These are phyloP conservation scores for Tylopilus sp. DNA, from an alignment of 768 basidiomycete genomes.

Conservation along the genomic window DNA sequence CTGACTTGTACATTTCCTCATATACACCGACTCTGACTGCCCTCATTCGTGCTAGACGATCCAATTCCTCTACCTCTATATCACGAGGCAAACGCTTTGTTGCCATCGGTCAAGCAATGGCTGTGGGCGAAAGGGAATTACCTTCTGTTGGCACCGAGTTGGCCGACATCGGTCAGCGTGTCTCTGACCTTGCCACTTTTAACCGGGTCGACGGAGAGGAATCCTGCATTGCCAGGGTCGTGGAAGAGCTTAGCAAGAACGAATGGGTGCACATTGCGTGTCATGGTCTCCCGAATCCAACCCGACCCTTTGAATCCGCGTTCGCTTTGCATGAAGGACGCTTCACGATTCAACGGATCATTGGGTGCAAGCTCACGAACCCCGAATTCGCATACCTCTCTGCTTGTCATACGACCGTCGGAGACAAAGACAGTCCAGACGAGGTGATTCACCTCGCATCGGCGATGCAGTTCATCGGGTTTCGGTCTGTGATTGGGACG, in stretches of 20 bases:
- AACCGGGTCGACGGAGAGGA: too few relatives aligned
- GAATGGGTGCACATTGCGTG: conserved; percentile 35
- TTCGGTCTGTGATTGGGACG: neutral
- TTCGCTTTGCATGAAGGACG: neutral
- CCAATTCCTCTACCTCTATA: too few relatives aligned
- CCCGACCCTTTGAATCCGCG: neutral
- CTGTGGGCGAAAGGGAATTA: too few relatives aligned
- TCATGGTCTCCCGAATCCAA: neutral
- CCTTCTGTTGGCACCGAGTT: too few relatives aligned
- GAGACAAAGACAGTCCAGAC: neutral
- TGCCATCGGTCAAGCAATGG: too few relatives aligned
- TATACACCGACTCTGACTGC: too few relatives aligned
- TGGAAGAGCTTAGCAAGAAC: neutral
- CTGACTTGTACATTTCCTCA: too few relatives aligned
- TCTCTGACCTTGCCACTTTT: too few relatives aligned
- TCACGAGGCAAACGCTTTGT: too few relatives aligned
- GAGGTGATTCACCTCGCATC: neutral
- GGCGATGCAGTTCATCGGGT: neutral
- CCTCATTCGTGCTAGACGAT: too few relatives aligned
- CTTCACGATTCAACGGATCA: neutral
- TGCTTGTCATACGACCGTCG: neutral
- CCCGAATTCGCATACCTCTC: neutral
- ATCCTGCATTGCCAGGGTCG: too few relatives aligned
- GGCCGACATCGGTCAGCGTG: too few relatives aligned
- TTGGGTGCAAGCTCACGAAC: neutral